A percentile compares a stretch with the other conserved stretches of the same genome.
Conservation (phyloP, 1,284 basidiomycete species). For the Hymenochaete sp. region DNA sequence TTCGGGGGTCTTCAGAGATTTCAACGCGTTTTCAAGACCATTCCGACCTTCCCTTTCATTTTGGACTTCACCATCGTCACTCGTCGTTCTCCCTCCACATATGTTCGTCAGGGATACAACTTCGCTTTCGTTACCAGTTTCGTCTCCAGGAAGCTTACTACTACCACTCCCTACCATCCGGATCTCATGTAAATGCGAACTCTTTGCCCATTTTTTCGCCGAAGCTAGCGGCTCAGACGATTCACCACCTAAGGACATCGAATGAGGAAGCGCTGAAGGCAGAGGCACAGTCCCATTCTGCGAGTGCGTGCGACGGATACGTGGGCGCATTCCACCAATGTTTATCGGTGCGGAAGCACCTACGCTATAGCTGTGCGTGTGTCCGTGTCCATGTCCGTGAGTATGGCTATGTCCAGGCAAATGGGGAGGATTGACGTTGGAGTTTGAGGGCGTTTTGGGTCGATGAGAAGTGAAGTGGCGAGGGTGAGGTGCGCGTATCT, state of each 20-base stretch:
- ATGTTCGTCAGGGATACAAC: no score
- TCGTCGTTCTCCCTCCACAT: no score
- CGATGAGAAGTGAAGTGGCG: constrained; percentile 14
- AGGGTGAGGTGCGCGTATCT: constrained; percentile 11
- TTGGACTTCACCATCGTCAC: neutral
- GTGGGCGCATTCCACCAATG: constrained; percentile 24
- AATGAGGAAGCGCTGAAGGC: constrained; percentile 21
- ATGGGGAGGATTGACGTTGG: neutral
- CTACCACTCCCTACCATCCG: neutral
- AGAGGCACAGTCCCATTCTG: constrained; percentile 27
- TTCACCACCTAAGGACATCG: constrained; percentile 22
- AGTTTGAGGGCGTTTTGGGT: constrained; percentile 14
- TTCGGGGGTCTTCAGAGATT: neutral
- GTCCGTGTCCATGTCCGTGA: no score
- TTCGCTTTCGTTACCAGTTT: neutral
- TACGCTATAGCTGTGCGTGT: no score
- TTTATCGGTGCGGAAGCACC: neutral
- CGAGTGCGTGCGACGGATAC: constrained; percentile 39
- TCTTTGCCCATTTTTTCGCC: constrained; percentile 56
- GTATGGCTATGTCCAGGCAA: neutral
- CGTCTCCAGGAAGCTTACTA: neutral
- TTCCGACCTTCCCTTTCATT: neutral
- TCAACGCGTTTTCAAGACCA: neutral
- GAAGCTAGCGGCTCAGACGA: constrained; percentile 32
- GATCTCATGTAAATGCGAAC: constrained; percentile 59